Base-by-base conservation (phyloP, 1,139 yeast species). In the Petasospora rhodanensis region DNA sequence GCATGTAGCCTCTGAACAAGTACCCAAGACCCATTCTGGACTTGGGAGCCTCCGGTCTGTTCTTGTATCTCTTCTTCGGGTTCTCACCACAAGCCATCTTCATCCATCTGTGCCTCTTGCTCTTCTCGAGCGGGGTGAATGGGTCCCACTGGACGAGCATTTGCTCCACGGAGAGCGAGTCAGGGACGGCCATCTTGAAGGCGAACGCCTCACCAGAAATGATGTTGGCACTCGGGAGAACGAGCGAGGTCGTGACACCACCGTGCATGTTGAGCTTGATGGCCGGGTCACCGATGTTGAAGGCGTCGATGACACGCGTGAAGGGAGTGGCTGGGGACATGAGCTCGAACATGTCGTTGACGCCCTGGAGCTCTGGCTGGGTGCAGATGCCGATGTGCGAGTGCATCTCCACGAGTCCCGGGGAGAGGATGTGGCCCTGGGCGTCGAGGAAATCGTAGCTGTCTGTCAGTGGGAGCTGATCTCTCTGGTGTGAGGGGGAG, bases 11-110 rank as follows among this genome's bases (percentile, higher is more conserved):
- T 33, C 36, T 24, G 29, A 33, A 33, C 17, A 33, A 16, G 21
- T 28, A 33, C 2, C 36, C 36, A 10, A 33, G 28, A 2, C 36
- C 36, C 36, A 33, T 33, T 25, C 36, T 24, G 15, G 36, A 28
- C 22, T 33, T 33, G 21, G 36, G 36, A 11, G 36, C 36, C n/a
- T 33, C 36, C 7, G 36, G 36, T 21, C 36, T 25, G 14, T 12
- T 21, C 12, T 22, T 27, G 22, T 28, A 33, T 8, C 36, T 19
- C 25, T 33, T 33, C 27, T 29, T 33, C n/a, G 36, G 36, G 14
- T 33, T 33, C 14, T 33, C 32, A 12, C 36, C 36, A 26, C 36
- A 33, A 2, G 36, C 32, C 36, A 33, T 33, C 32, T 33, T 33
- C 36, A 33, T 33, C 32, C 32, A 33, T 22, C 36, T 24, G 26